Evolutionary conservation across 192 early-diverging fungal species (phyloP).

Genomic region (Gaertneriomyces semiglobifer): DNA sequence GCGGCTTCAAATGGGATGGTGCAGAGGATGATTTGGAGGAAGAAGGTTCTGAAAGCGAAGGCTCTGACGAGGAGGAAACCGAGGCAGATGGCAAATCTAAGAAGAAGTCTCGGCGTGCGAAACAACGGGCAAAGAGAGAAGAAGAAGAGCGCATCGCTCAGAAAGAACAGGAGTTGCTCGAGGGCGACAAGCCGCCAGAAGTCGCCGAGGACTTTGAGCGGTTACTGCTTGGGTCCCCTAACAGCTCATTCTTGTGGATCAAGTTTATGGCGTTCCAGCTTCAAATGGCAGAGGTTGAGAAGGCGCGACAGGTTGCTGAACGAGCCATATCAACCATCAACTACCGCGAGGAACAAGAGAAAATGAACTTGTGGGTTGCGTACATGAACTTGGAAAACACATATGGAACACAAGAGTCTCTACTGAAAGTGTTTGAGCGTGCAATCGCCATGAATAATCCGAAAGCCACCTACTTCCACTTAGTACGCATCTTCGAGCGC

Average conservation of each 20-base stretch:
- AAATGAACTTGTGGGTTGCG: slow-evolving; percentile 98
- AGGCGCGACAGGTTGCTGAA: slow-evolving; percentile 90
- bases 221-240: slow-evolving; percentile 87
- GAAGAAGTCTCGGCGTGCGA: slow-evolving; percentile 53
- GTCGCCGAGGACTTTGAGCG: slow-evolving; percentile 86
- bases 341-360: slow-evolving; percentile 91
- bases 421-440: slow-evolving; percentile 81
- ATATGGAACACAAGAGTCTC: slow-evolving; percentile 79
- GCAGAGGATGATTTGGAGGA: slow-evolving; percentile 43
- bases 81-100: slow-evolving; percentile 26
- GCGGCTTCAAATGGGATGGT: slow-evolving; percentile 52
- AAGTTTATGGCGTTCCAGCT: slow-evolving; percentile 99
- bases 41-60: slow-evolving; percentile 40
- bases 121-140: slow-evolving; percentile 56
- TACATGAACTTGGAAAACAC: slow-evolving; percentile 93
- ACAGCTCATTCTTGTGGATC: slow-evolving; percentile 97
- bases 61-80: slow-evolving; percentile 43
- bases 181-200: slow-evolving; percentile 50
- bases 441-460: slow-evolving; percentile 82
- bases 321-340: slow-evolving; percentile 89
- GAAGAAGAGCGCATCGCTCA: slow-evolving; percentile 50
- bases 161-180: slow-evolving; percentile 43
- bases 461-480: slow-evolving; percentile 82
- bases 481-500: slow-evolving; percentile 87
- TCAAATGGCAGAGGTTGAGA: slow-evolving; percentile 85